Conservation (phyloP, 2,329 filamentous ascomycete species). For the Aureobasidium sp. region DNA sequence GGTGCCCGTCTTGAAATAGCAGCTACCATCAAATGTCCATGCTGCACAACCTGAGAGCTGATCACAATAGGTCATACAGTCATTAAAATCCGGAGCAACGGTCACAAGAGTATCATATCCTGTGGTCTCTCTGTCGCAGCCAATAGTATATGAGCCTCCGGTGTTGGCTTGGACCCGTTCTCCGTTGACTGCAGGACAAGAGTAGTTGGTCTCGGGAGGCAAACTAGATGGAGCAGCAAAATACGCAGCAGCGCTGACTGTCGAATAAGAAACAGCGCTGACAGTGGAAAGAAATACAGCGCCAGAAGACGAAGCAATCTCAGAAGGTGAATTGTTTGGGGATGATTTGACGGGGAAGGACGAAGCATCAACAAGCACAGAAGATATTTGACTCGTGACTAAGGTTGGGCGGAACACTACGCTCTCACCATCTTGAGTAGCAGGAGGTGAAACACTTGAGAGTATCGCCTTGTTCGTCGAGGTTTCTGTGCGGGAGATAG, state of each 20-base stretch:
- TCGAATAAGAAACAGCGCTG: not conserved
- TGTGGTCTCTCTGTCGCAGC: constrained; percentile 9
- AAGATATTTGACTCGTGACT: not conserved
- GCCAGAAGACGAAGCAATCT: not conserved
- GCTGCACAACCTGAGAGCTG: constrained; percentile 18
- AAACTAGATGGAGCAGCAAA: not conserved
- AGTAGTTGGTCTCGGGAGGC: not conserved
- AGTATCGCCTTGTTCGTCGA: not conserved
- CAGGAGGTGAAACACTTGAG: not conserved
- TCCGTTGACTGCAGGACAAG: not conserved
- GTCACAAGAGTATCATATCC: not conserved
- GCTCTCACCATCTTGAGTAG: not conserved
- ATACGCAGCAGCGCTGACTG: not conserved
- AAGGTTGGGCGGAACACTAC: not conserved
- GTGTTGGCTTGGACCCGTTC: not conserved
- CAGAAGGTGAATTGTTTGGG: not conserved
- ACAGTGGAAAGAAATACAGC: not conserved
- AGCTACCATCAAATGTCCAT: constrained; percentile 17
- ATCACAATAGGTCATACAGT: constrained; percentile 24
- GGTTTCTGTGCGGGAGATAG: not conserved
- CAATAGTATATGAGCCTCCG: not conserved
- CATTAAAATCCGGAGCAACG: constrained; percentile 9
- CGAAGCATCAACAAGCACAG: not conserved
- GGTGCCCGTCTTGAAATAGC: not conserved
- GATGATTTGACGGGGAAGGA: not conserved